These are phyloP conservation scores for Fusarium nodosum DNA, from an alignment of 2,329 filamentous ascomycete genomes.

Conservation along the genomic window DNA sequence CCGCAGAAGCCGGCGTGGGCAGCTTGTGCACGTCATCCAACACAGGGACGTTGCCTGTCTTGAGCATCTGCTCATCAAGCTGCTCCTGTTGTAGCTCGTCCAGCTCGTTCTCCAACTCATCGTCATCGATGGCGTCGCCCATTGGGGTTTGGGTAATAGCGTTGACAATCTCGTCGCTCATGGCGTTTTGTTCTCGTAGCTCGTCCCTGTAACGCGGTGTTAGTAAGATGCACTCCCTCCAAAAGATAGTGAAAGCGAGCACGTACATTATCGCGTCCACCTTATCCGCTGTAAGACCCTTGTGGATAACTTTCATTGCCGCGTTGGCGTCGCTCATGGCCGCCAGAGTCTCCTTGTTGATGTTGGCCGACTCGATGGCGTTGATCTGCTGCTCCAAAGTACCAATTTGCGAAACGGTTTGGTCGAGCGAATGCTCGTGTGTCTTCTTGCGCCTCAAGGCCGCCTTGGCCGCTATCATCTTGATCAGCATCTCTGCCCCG, in stretches of 20 bases:
- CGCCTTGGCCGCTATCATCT: slow-evolving; percentile 80
- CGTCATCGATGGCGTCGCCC: slow-evolving; percentile 82
- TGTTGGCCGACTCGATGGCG: slow-evolving; percentile 96
- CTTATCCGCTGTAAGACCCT: slow-evolving; percentile 90
- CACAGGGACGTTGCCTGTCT: slow-evolving; percentile 87
- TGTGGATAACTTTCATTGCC: slow-evolving; percentile 95
- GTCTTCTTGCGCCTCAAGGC: slow-evolving; percentile 95
- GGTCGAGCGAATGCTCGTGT: slow-evolving; percentile 90
- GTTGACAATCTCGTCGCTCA: slow-evolving; percentile 92
- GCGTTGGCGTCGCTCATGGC: slow-evolving; percentile 92
- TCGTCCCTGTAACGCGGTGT: slow-evolving; percentile 76
- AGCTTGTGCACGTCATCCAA: slow-evolving; percentile 81
- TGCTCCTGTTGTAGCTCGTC: slow-evolving; percentile 90
- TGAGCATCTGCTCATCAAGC: slow-evolving; percentile 93
- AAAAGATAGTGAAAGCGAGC: background rate
- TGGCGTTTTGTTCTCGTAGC: slow-evolving; percentile 89
- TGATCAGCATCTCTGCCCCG: slow-evolving; percentile 46
- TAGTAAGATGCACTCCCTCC: slow-evolving; percentile 46
- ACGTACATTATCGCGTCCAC: slow-evolving; percentile 95
- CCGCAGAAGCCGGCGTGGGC: slow-evolving; percentile 79
- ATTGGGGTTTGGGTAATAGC: slow-evolving; percentile 81
- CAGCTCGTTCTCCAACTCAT: slow-evolving; percentile 87
- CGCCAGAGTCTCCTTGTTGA: slow-evolving; percentile 95
- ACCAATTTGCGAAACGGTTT: slow-evolving; percentile 89
- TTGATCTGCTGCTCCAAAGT: slow-evolving; percentile 97